Evolutionary conservation across 495 filamentous ascomycete genomes (phyloP).

Genomic region (Pseudevernia furfuracea): DNA sequence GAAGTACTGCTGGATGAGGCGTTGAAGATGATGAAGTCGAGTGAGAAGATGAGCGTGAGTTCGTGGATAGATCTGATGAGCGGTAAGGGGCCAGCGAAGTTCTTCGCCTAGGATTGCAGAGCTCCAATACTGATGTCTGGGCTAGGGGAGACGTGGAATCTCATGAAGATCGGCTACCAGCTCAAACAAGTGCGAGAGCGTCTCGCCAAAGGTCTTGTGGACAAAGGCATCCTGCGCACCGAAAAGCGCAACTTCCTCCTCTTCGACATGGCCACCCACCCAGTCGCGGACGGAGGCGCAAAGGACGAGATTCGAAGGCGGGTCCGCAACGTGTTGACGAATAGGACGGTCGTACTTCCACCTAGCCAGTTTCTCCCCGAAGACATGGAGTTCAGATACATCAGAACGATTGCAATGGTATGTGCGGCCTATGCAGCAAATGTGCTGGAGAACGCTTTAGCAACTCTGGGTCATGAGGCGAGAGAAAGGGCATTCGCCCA

Average conservation of each 20-base stretch:
- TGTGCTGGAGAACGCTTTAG: constrained; percentile 93
- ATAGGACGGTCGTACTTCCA: constrained; percentile 85
- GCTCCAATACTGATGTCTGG: constrained; percentile 23
- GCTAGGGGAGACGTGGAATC: constrained; percentile 95
- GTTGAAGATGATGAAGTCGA: constrained; percentile 99
- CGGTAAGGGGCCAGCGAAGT: constrained; percentile 54
- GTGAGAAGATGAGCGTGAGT: constrained; percentile 99
- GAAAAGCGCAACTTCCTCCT: constrained; percentile 99
- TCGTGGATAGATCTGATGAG: constrained; percentile 98
- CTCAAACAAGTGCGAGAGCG: constrained; percentile 98
- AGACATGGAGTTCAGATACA: constrained; percentile 84
- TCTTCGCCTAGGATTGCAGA: neutral
- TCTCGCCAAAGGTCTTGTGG: constrained; percentile 93
- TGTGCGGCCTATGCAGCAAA: constrained; percentile 98
- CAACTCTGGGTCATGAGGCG: constrained; percentile 85
- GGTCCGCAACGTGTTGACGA: constrained; percentile 86
- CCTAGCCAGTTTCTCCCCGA: constrained; percentile 81
- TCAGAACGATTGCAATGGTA: constrained; percentile 89
- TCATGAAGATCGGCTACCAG: constrained; percentile 99
- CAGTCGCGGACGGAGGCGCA: constrained; percentile 92
- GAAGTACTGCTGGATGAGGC: constrained; percentile 97
- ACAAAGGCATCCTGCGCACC: constrained; percentile 96
- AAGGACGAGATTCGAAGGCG: constrained; percentile 94
- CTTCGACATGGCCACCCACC: constrained; percentile 99
- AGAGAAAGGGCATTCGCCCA: constrained; percentile 91